phyloP scores from a whole-genome alignment of 495 filamentous ascomycete species.

The Rhypophila decipiens region DNA sequence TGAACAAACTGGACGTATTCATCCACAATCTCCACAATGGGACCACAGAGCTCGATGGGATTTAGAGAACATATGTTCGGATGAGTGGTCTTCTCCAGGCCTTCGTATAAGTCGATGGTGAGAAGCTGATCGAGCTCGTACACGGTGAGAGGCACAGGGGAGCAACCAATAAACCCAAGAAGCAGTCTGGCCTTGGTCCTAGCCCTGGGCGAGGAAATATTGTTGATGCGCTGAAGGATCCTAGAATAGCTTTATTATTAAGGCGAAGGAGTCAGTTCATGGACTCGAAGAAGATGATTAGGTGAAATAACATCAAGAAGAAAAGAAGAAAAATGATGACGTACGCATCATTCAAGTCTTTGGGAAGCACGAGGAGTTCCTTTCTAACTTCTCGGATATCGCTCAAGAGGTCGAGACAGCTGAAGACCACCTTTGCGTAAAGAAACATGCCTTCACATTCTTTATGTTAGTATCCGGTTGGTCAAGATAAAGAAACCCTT shows the following conservation, averaged over 20 bases:
- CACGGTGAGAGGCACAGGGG: not conserved
- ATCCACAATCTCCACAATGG: not conserved
- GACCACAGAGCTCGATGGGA: not conserved
- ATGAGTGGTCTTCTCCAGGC: not conserved
- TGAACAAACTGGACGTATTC: not conserved
- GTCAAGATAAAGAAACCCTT: not conserved
- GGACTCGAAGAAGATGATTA: no score
- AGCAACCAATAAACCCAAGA: not conserved
- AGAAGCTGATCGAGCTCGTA: not conserved
- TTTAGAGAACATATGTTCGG: not conserved
- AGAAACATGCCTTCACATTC: slow-evolving; percentile 1
- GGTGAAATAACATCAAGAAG: no score
- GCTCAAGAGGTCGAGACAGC: not conserved
- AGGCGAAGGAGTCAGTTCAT: no score
- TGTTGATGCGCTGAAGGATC: not conserved
- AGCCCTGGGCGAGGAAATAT: not conserved
- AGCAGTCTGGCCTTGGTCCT: not conserved
- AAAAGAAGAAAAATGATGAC: no score
- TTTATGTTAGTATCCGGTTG: not conserved
- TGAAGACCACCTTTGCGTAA: not conserved
- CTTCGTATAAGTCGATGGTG: not conserved
- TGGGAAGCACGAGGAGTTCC: not conserved
- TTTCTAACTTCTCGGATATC: not conserved
- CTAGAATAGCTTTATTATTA: not conserved
- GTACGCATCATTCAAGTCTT: not conserved